A percentile compares a stretch with the other conserved stretches of the same genome.
These are phyloP conservation scores for Yamadazyma olivae DNA, from an alignment of 805 yeast genomes.

Conservation along the genomic window DNA sequence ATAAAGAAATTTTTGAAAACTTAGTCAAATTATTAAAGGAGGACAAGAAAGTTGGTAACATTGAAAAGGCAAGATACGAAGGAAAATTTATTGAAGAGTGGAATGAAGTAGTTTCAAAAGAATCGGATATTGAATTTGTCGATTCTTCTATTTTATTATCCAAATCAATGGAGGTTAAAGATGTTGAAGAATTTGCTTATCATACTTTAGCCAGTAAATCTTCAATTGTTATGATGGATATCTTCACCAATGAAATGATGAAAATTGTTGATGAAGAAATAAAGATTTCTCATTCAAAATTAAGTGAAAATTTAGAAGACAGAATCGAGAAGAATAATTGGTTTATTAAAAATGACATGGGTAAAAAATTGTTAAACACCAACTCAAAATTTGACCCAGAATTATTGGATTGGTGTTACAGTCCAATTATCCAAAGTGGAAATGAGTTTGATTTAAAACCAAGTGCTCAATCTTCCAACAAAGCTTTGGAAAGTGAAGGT, in stretches of 20 bases:
- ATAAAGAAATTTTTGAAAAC: conserved; percentile 61
- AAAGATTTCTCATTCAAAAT: conserved; percentile 65
- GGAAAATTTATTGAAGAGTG: conserved; percentile 88
- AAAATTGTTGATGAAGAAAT: conserved; percentile 82
- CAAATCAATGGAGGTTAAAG: conserved; percentile 66
- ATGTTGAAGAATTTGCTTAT: conserved; percentile 67
- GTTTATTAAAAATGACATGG: conserved; percentile 49
- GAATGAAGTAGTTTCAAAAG: conserved; percentile 42
- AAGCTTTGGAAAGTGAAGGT: conserved; percentile 62
- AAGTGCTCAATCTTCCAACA: conserved; percentile 71
- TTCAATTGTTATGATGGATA: conserved; percentile 74
- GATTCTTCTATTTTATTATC: conserved; percentile 52
- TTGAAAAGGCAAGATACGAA: conserved; percentile 71
- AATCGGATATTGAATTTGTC: conserved; percentile 35
- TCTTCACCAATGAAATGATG: conserved; percentile 85
- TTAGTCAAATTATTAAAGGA: conserved; percentile 46
- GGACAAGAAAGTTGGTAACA: conserved; percentile 51
- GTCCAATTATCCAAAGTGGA: conserved; percentile 88
- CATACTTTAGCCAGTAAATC: conserved; percentile 72
- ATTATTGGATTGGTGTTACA: conserved; percentile 87
- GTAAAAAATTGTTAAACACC: conserved; percentile 52
- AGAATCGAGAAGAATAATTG: conserved; percentile 75
- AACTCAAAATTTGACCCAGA: conserved; percentile 64
- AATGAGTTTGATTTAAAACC: conserved; percentile 81
- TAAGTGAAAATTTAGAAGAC: conserved; percentile 74